phyloP scores from a whole-genome alignment of 306 rosid genomes.

The Gleditsia sinensis region DNA sequence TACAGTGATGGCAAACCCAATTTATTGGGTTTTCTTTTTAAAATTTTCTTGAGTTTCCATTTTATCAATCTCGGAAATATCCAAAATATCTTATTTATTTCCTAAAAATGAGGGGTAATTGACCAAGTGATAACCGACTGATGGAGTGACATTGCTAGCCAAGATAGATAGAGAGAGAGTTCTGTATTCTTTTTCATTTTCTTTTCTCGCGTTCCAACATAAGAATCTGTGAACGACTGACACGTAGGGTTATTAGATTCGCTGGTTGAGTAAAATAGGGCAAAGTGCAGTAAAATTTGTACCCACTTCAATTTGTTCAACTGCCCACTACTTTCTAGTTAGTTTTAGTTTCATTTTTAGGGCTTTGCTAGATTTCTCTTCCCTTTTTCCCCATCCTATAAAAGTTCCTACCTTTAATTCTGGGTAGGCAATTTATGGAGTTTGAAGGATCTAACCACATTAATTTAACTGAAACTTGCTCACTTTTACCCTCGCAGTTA shows the following conservation, averaged over 20 bases:
- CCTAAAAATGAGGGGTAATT: conserved; percentile 52
- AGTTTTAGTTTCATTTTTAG: neutral
- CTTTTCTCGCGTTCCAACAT: neutral
- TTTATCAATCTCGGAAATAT: conserved; percentile 39
- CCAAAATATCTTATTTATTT: conserved; percentile 28
- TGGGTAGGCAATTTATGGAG: neutral
- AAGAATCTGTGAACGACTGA: conserved; percentile 22
- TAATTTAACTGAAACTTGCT: neutral
- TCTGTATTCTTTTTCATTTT: neutral
- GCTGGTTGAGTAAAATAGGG: neutral
- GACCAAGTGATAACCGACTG: conserved; percentile 59
- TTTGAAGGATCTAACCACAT: neutral
- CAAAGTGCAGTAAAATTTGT: conserved; percentile 21
- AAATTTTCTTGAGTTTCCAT: neutral
- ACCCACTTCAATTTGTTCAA: neutral
- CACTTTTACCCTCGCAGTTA: neutral
- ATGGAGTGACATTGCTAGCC: neutral
- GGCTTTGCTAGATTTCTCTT: neutral
- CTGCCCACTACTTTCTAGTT: neutral
- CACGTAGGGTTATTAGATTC: conserved; percentile 30
- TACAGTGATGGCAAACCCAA: conserved; percentile 37
- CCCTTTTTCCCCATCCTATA: too few relatives aligned
- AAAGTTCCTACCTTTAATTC: neutral
- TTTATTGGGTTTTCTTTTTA: neutral
- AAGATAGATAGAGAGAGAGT: neutral